Evolutionary conservation across 768 basidiomycete genomes (phyloP), one percentile per base, ranked within the genome.

Genomic region (Hypholoma sublateritium): DNA sequence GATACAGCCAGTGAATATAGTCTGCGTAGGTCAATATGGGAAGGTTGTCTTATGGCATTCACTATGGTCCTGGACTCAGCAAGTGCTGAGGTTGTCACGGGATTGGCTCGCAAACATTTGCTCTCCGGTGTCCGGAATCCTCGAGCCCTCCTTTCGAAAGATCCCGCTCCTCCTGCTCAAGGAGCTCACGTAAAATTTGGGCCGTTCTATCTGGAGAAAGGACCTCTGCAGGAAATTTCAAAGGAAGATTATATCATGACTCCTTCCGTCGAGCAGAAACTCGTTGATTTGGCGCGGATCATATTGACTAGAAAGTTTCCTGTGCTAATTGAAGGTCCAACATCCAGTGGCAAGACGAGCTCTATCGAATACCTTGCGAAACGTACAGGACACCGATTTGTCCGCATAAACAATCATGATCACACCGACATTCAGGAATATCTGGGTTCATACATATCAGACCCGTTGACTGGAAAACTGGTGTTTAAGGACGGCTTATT

Each of bases 361-460:
- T 92, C 96, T 1, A 86, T 99, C 44, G 95, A 98, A 73, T 98
- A 95, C 70, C 83, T 99, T 25, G 96, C 97, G 5, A 85, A 84
- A 59, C 81, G 90, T 54, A 97, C 95, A 0, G 96, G 97, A 0
- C 97, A 99, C 75, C 86, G 83, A 35, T 98, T 98, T 71, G 87
- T 99, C 28, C 91, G 97, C 39, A 98, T 99, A 80, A 99, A 99
- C 76, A 99, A 99, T 66, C 97, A 99, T 74, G 97, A 99, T 61
- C 97, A 98, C 67, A 99, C 97, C 5, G 97, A 99, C 67, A 97
- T 99, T 49, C 97, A 99, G 67, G 97, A 99, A 69, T 99, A 99
- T 67, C 80, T 98, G 45, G 97, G 97, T 2, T 94, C 94, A 0
- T 99, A 99, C 67, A 86, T 95, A 21, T 95, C 97, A 2, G 95